Percentiles rank a stretch among this genome's conserved stretches.
phyloP scores from a whole-genome alignment of 1,139 yeast species.

The Yamadazyma epiphylla region DNA sequence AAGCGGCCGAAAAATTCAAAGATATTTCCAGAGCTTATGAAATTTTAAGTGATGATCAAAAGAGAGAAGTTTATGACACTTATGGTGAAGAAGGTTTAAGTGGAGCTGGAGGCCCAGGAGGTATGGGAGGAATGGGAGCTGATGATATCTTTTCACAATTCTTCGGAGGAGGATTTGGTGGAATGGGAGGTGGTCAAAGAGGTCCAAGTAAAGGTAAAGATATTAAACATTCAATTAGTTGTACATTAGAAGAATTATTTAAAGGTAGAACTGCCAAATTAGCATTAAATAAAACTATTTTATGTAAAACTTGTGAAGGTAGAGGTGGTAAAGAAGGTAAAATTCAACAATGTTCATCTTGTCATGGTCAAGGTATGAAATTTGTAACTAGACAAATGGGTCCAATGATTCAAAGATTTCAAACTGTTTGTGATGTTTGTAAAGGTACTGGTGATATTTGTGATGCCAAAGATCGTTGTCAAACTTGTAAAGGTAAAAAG shows the following conservation, averaged over 20 bases:
- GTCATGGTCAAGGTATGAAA: constrained; percentile 89
- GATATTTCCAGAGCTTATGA: constrained; percentile 91
- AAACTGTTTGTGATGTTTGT: constrained; percentile 91
- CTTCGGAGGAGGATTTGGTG: constrained; percentile 67
- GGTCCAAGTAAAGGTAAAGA: constrained; percentile 92
- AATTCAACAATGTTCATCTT: constrained; percentile 79
- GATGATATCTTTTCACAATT: constrained; percentile 92
- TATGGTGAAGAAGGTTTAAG: constrained; percentile 91
- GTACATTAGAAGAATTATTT: constrained; percentile 88
- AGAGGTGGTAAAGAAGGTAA: constrained; percentile 94
- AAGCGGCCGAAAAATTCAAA: constrained; percentile 95
- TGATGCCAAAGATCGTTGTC: constrained; percentile 87
- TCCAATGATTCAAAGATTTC: constrained; percentile 97
- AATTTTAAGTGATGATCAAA: constrained; percentile 77
- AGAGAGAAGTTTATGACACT: constrained; percentile 84
- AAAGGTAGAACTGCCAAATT: constrained; percentile 93
- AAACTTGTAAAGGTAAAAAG: constrained; percentile 84
- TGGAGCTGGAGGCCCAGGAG: constrained; percentile 69
- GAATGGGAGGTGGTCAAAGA: constrained; percentile 59
- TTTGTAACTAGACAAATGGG: constrained; percentile 98
- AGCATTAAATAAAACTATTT: constrained; percentile 86
- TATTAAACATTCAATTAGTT: constrained; percentile 82
- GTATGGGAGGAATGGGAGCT: constrained; percentile 75
- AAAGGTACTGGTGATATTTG: constrained; percentile 88
- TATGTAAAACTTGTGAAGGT: constrained; percentile 89